Conservation (phyloP, 208 protist species). For the Leishmania aethiopica region DNA sequence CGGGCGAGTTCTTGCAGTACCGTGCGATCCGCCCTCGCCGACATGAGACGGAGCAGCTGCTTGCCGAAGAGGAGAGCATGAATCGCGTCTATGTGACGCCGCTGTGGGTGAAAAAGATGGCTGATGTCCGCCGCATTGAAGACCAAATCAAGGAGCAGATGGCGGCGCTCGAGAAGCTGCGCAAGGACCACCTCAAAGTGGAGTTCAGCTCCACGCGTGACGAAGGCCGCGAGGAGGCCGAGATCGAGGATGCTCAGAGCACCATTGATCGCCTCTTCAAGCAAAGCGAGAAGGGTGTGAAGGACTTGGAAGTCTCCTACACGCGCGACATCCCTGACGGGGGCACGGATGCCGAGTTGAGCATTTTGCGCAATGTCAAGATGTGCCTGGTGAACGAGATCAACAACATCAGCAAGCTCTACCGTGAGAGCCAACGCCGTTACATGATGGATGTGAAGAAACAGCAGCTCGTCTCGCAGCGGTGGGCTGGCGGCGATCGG, state of each 20-base stretch:
- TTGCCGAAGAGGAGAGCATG: conserved; percentile 63
- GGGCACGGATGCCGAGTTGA: conserved; percentile 86
- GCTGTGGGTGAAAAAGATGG: conserved; percentile 87
- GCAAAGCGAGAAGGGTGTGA: conserved; percentile 73
- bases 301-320: conserved; percentile 76
- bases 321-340: conserved; percentile 77
- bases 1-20: conserved; percentile 86
- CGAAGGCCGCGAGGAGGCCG: conserved; percentile 74
- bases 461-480: conserved; percentile 84
- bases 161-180: conserved; percentile 69
- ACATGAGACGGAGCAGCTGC: conserved; percentile 73
- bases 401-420: conserved; percentile 84
- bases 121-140: conserved; percentile 70
- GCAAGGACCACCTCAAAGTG: conserved; percentile 86
- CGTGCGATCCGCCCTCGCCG: conserved; percentile 60
- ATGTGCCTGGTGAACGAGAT: conserved; percentile 93
- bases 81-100: conserved; percentile 73
- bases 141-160: conserved; percentile 76
- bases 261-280: conserved; percentile 90
- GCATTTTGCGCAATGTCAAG: conserved; percentile 91
- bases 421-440: conserved; percentile 90
- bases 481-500: conserved; percentile 81
- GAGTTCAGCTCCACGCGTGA: conserved; percentile 88
- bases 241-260: conserved; percentile 80
- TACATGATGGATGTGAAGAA: conserved; percentile 94